Base-by-base conservation (phyloP, 148 eudicot species). In the Euryodendron excelsum region DNA sequence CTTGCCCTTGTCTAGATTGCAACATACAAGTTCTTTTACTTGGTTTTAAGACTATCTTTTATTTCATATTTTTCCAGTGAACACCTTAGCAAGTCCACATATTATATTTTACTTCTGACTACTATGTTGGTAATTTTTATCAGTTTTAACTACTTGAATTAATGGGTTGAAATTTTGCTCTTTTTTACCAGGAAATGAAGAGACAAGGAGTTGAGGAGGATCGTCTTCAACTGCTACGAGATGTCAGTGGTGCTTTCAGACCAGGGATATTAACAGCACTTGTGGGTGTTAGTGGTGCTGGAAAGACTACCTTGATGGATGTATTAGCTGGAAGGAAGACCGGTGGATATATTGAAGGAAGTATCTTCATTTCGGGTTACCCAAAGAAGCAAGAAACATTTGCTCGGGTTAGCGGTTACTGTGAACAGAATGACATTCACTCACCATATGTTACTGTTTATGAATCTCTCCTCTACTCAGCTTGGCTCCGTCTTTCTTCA, bases 281-380 rank as follows among this genome's bases (percentile, higher is more conserved):
- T 23, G 97, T 92, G 75, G 97, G 94, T 21, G 92, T 92, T 8
- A 92, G 87, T 78, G 97, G 97, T 41, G 94, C 94, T 76, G 97
- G 97, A 31, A 90, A 92, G 77, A 89, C 94, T 30, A 89, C 94
- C 28, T 81, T 92, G 77, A 89, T 90, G 94, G 92, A 90, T 77
- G 94, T 92, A 3, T 76, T 92, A 82, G 90, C 91, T 33, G 92
- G 92, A 73, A 83, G 94, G 73, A 90, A 91, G 83, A 91, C 96
- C 3, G 84, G 89, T 34, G 93, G 96, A 28, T 88, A 88, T 53
- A 89, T 81, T 69, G 85, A 91, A 73, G 96, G 93, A 66, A 85
- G 68, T 73, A 80, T 90, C 65, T 84, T 39, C 67, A 75, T 91
- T 5, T 89, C 91, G 0, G 96, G 96, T 21, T 85, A 80, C 81